Evolutionary conservation across 2,329 filamentous ascomycete species (phyloP), one percentile per base, ranked within the genome.

Genomic region (Alternaria brassicae): DNA sequence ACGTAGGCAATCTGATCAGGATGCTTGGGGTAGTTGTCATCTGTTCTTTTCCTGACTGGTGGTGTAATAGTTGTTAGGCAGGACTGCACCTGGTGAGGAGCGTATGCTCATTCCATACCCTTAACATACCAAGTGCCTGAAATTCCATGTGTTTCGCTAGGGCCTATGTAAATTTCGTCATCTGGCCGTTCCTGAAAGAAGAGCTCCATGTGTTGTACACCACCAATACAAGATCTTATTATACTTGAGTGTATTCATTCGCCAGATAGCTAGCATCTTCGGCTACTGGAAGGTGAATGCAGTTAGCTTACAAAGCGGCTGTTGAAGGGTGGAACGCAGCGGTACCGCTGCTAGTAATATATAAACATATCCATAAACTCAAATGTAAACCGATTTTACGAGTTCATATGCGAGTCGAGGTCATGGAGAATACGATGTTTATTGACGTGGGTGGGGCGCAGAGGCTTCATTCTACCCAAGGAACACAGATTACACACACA

Each of bases 161-260:
- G 6, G 34, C 17, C 13, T 17, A 8, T 5, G 6, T 7, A 2
- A 36, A 8, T 2, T 8, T 17, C 6, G 13, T 17, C 8, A 17
- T 17, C 34, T 36, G 9, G 9, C 9, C 10, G 4, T 9, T 10
- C 8, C 6, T 10, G 28, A 30, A 3, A 8, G 9, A 30, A 3
- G 4, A 34, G 32, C n/a, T 23, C 21, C 23, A 7, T 8, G 27
- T 23, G 13, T 3, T 23, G 39, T 53, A 17, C 25, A n/a, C 50
- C 53, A 25, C 27, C 19, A 39, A 28, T 28, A 78, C 78, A 44
- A 78, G 80, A 5, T 77, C 85, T 2, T 86, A 84, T 15, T 6
- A 17, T 52, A 21, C 30, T 28, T 23, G 13, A 3, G 15, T 19
- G 27, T 28, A 5, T 15, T 44, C 17, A 25, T 39, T 49, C 27